phyloP scores from a whole-genome alignment of 768 basidiomycete genomes.

The Panus rudis region DNA sequence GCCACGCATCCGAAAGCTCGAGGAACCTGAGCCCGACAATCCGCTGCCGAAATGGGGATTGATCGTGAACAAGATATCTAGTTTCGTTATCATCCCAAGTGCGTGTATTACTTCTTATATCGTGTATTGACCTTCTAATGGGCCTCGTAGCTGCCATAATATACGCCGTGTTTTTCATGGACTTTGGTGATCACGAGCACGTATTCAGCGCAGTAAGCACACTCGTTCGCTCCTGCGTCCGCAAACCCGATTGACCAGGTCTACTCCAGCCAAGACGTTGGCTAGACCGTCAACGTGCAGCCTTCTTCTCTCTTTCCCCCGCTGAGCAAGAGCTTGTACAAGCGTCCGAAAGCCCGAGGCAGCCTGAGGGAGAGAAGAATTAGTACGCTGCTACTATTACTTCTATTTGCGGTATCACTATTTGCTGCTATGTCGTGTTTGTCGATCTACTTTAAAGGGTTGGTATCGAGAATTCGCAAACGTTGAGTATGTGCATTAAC shows the following conservation, averaged over 20 bases:
- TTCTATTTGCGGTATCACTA: no score
- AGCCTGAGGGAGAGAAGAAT: no score
- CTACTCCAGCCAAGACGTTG: slow-evolving; percentile 48
- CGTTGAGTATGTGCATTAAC: no score
- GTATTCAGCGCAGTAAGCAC: slow-evolving; percentile 58
- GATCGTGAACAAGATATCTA: slow-evolving; percentile 40
- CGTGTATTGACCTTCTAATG: background rate
- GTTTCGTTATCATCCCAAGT: slow-evolving; percentile 53
- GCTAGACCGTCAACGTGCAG: slow-evolving; percentile 39
- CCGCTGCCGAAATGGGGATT: slow-evolving; percentile 13
- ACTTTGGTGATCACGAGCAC: slow-evolving; percentile 67
- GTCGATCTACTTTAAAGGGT: no score
- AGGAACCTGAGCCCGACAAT: slow-evolving; percentile 7
- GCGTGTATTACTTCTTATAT: slow-evolving; percentile 13
- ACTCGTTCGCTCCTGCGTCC: slow-evolving; percentile 7
- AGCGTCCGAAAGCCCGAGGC: slow-evolving; percentile 1
- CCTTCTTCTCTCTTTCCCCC: slow-evolving; percentile 52
- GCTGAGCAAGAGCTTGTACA: slow-evolving; percentile 41
- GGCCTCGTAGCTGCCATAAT: slow-evolving; percentile 44
- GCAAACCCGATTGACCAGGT: background rate
- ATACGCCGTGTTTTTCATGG: slow-evolving; percentile 56
- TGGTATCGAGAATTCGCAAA: no score
- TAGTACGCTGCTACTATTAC: no score
- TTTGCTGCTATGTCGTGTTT: no score
- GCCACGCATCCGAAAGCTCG: no score